A percentile compares a stretch with the other conserved stretches of the same genome.
Conservation (phyloP, 495 filamentous ascomycete species). For the Daldinia bambusicola region DNA sequence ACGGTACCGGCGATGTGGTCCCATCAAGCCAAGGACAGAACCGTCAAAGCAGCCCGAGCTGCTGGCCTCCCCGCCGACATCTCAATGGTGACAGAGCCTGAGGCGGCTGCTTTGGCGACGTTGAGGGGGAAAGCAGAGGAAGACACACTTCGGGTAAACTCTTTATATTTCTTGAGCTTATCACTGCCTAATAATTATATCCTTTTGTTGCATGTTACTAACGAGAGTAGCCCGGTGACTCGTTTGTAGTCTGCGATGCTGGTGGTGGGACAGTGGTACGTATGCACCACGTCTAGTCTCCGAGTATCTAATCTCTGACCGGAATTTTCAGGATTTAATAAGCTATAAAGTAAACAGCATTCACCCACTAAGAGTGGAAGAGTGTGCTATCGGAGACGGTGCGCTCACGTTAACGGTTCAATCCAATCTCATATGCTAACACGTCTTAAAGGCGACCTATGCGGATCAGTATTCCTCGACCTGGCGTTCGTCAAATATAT, state of each 20-base stretch:
- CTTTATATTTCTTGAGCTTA: not conserved
- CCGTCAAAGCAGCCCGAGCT: conserved; percentile 9
- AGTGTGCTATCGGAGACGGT: conserved; percentile 4
- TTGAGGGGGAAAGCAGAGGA: conserved; percentile 6
- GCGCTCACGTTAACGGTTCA: not conserved
- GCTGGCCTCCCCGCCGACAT: conserved; percentile 24
- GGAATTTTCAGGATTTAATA: not conserved
- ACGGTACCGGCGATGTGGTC: conserved; percentile 39
- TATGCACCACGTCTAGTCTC: not conserved
- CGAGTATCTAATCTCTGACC: not conserved
- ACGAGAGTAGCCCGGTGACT: conserved; percentile 3
- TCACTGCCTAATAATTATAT: not conserved
- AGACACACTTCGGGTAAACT: conserved; percentile 6
- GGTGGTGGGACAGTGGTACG: conserved; percentile 13
- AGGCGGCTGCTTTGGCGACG: conserved; percentile 24
- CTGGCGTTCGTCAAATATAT: conserved; percentile 5
- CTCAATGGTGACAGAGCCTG: conserved; percentile 28
- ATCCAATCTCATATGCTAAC: not conserved
- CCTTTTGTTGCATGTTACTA: not conserved
- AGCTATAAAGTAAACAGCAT: conserved; percentile 9
- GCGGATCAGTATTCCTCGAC: conserved; percentile 3
- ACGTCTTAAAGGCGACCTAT: not conserved
- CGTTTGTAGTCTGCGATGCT: conserved; percentile 11
- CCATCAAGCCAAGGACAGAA: conserved; percentile 12
- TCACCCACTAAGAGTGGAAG: conserved; percentile 1